Base-by-base conservation (phyloP, 2,329 filamentous ascomycete genomes). In the Penicillium palitans region DNA sequence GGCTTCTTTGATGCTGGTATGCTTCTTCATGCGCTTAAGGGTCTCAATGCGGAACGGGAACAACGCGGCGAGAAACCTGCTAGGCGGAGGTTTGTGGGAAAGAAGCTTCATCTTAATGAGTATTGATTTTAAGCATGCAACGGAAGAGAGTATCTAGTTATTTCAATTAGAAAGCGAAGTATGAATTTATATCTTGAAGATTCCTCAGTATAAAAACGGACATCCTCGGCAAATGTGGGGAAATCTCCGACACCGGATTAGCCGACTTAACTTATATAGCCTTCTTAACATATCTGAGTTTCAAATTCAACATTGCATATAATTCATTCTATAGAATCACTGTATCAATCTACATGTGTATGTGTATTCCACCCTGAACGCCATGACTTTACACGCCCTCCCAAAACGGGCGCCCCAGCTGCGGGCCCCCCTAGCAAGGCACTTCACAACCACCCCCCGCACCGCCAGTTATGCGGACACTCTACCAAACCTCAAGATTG, bases 1-100 rank as follows among this genome's bases (percentile, higher is more conserved):
- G 93, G 93, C 33, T 97, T 98, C 81, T 98, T 98, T 77, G 93
- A 98, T 73, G 92, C 93, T 0, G 93, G 93, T 15, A 96, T 97
- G 91, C 84, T 97, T 6, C 81, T 95, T 25, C 90, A 96, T 73
- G 91, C 92, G 1, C 85, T 96, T 58, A 93, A 93, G 72, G 88
- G 88, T 2, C 61, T 74, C 33, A 63, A 61, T 44, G 70, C 69
- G 25, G 68, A 75, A 45, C 69, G 70, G 47, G 75, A 76, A 48
- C 72, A 73, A 57, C 63, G 64, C 21, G 52, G 60, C 39, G 73
- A 79, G 19, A 75, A 75, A 55, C 68, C 75, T 9, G 70, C 67
- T 40, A 72, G 71, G 52, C 72, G 74, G 57, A 71, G 72, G 52
- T 73, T 79, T 55, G 76, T 81, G 45, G 79, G 79, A 19, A 81